Percentiles rank a stretch among this genome's conserved stretches.
Conservation (phyloP, 305 asterid species). For the Fraxinus velutina region DNA sequence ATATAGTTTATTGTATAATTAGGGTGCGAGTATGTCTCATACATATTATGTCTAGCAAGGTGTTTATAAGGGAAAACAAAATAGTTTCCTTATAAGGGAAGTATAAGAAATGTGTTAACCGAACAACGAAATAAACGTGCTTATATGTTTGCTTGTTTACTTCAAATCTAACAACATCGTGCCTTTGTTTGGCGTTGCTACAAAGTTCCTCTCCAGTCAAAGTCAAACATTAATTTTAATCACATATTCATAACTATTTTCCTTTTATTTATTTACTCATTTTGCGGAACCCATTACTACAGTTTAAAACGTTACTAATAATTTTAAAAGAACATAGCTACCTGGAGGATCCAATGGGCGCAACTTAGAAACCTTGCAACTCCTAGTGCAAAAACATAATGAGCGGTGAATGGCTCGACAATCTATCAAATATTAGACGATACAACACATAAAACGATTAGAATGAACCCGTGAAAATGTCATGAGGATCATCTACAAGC, state of each 20-base stretch:
- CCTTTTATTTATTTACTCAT: neutral
- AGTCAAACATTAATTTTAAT: neutral
- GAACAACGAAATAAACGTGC: neutral
- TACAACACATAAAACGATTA: neutral
- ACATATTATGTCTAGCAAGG: neutral
- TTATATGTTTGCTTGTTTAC: neutral
- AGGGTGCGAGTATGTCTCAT: neutral
- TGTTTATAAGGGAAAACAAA: neutral
- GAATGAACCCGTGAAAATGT: neutral
- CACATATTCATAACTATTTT: neutral
- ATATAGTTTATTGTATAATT: neutral
- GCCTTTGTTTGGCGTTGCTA: neutral
- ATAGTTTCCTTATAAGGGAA: neutral
- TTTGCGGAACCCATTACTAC: neutral
- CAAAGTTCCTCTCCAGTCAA: neutral
- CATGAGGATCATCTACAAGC: neutral
- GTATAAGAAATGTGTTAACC: neutral
- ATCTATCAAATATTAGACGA: neutral
- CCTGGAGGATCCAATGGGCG: constrained; percentile 3
- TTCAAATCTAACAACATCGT: neutral
- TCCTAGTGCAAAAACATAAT: neutral
- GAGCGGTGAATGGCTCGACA: constrained; percentile 5
- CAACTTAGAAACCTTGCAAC: constrained; percentile 1
- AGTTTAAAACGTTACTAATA: neutral
- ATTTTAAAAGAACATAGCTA: neutral